Conservation (phyloP, 208 protist genomes). For the Trypanosoma cruzi region DNA sequence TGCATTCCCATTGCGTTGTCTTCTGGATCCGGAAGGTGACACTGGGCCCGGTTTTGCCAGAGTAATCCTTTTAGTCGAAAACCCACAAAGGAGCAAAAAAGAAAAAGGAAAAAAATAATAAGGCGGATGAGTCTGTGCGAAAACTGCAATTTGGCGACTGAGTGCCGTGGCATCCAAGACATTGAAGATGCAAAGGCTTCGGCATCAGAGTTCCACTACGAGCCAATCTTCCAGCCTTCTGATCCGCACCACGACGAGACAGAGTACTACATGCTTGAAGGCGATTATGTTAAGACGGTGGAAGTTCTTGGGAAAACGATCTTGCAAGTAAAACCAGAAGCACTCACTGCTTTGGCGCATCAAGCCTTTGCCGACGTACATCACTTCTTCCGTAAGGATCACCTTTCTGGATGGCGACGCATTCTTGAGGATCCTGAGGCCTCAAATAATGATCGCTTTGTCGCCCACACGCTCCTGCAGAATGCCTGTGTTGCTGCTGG, state of each 20-base stretch:
- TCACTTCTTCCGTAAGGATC: constrained; percentile 95
- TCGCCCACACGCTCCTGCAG: constrained; percentile 95
- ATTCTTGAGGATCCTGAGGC: constrained; percentile 97
- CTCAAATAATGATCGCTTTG: constrained; percentile 96
- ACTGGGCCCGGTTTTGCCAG: not conserved
- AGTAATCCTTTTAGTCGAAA: constrained; percentile 27
- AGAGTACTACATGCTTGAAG: constrained; percentile 86
- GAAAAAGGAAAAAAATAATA: constrained; percentile 12
- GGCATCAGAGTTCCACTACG: constrained; percentile 71
- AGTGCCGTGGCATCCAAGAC: constrained; percentile 49
- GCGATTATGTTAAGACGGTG: constrained; percentile 78
- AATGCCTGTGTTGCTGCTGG: constrained; percentile 96
- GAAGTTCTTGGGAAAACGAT: constrained; percentile 74
- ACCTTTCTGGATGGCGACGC: constrained; percentile 94
- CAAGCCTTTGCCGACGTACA: constrained; percentile 94
- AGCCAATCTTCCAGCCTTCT: constrained; percentile 82
- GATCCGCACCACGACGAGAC: constrained; percentile 80
- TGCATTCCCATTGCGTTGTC: not conserved
- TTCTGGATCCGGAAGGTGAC: not conserved
- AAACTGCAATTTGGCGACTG: constrained; percentile 70
- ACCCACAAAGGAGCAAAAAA: constrained; percentile 20
- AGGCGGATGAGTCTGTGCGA: constrained; percentile 51
- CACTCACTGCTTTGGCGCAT: constrained; percentile 85
- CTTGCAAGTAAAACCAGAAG: constrained; percentile 92
- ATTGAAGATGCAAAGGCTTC: constrained; percentile 67